phyloP scores from a whole-genome alignment of 805 yeast genomes.

The Lachancea quebecensis region DNA sequence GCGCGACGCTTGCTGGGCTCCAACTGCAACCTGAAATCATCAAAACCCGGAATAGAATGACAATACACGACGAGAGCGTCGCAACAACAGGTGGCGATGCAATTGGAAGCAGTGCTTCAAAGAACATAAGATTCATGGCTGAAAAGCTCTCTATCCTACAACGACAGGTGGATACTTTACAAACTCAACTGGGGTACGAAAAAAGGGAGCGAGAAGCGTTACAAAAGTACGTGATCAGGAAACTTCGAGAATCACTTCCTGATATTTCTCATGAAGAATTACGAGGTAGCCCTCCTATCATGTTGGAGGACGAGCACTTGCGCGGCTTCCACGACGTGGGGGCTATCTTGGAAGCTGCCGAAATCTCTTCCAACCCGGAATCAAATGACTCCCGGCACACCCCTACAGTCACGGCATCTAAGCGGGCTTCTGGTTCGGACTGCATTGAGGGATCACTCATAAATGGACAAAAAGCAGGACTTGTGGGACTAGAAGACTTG shows the following conservation, averaged over 20 bases:
- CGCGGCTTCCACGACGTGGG: constrained; percentile 8
- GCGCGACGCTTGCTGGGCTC: neutral
- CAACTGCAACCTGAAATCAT: neutral
- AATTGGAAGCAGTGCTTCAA: neutral
- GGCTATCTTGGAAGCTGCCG: constrained; percentile 5
- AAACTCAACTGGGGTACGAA: constrained; percentile 1
- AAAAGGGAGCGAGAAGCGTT: constrained; percentile 3
- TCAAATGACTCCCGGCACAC: constrained; percentile 1
- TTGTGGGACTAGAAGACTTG: neutral
- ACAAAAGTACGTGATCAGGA: constrained; percentile 1
- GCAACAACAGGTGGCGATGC: no score
- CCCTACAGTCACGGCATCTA: constrained; percentile 2
- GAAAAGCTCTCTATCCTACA: constrained; percentile 1
- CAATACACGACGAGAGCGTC: no score
- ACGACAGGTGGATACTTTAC: constrained; percentile 4
- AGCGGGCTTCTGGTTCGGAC: neutral
- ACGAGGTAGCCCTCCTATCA: neutral
- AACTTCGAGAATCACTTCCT: neutral
- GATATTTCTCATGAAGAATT: neutral
- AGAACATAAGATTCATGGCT: constrained; percentile 1
- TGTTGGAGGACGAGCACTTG: constrained; percentile 5
- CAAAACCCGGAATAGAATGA: no score
- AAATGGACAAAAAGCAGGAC: neutral
- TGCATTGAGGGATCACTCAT: neutral
- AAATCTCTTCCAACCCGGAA: neutral